phyloP scores from a whole-genome alignment of 192 early-diverging fungal species.

The Endogone sp. region DNA sequence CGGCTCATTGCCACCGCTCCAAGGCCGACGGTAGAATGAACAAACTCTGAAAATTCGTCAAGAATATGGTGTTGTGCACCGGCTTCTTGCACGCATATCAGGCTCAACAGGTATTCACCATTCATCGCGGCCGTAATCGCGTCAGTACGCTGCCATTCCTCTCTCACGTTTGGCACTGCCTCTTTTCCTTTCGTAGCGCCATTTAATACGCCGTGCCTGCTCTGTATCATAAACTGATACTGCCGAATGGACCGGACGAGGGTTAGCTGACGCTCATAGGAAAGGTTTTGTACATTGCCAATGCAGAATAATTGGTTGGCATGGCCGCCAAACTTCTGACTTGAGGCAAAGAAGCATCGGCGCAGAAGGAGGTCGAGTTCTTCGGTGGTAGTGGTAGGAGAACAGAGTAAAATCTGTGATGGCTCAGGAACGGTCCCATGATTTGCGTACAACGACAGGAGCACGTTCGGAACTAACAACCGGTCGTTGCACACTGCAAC shows the following conservation, averaged over 20 bases:
- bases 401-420: neutral
- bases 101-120: too few species aligned
- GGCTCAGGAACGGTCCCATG: neutral
- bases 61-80: slow-evolving; percentile 19
- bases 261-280: neutral
- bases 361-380: neutral
- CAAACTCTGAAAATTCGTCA: slow-evolving; percentile 15
- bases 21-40: slow-evolving; percentile 11
- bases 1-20: slow-evolving; percentile 1
- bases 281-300: neutral
- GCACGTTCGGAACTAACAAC: neutral
- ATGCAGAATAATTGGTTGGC: neutral
- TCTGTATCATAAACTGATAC: too few species aligned
- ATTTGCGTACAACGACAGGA: neutral
- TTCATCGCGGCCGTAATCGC: too few species aligned
- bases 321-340: neutral
- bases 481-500: neutral
- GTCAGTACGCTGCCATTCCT: too few species aligned
- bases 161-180: too few species aligned
- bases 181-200: too few species aligned
- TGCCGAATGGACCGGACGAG: neutral
- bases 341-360: neutral
- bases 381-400: neutral
- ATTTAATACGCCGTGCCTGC: too few species aligned
- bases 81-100: slow-evolving; percentile 7